phyloP scores from a whole-genome alignment of 768 basidiomycete genomes.

The Naganishia friedmannii region DNA sequence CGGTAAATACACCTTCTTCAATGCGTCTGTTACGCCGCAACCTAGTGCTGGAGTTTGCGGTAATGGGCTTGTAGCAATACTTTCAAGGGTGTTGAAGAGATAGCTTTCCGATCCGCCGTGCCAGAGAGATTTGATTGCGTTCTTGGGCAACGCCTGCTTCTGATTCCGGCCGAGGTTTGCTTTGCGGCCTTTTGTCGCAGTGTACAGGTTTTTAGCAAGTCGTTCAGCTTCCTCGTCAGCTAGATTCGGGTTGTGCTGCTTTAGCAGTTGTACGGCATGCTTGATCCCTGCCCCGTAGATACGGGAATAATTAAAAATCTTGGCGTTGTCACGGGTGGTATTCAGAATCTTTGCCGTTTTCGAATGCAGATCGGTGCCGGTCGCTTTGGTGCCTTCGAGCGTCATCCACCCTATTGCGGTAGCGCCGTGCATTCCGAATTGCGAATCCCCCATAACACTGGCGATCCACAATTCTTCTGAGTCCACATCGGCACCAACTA shows the following conservation, averaged over 20 bases:
- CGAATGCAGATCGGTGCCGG: conserved; percentile 92
- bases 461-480: conserved; percentile 99
- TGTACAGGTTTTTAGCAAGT: conserved; percentile 79
- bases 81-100: conserved; percentile 96
- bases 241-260: conserved; percentile 80
- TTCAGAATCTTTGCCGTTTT: conserved; percentile 91
- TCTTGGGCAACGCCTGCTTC: not conserved
- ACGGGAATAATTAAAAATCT: conserved; percentile 95
- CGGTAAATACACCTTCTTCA: conserved; percentile 84
- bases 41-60: conserved; percentile 91
- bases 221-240: conserved; percentile 71
- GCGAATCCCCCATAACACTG: conserved; percentile 95
- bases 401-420: conserved; percentile 99
- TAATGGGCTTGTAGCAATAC: conserved; percentile 79
- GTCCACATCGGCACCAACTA: conserved; percentile 97
- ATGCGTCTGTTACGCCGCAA: conserved; percentile 86
- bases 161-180: conserved; percentile 55
- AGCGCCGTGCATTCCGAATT: conserved; percentile 93
- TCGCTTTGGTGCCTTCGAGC: conserved; percentile 89
- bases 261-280: conserved; percentile 79
- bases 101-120: conserved; percentile 93
- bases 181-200: conserved; percentile 78
- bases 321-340: conserved; percentile 89
- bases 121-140: conserved; percentile 66
- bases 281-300: conserved; percentile 98